Conservation (phyloP, 2,329 filamentous ascomycete species). For the Colletotrichum lindemuthianum region DNA sequence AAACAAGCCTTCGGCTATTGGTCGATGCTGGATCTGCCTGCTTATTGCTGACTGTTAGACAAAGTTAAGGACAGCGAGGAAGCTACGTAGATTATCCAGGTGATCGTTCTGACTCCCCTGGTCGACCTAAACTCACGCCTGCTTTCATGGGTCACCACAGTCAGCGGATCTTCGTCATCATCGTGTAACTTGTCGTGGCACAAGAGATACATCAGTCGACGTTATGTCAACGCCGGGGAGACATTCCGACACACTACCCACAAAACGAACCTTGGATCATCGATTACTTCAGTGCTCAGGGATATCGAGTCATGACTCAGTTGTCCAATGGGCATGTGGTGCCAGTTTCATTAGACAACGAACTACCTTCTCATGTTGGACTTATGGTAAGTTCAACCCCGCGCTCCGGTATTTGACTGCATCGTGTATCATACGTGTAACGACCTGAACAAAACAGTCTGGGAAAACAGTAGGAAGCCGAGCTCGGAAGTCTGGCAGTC, state of each 20-base stretch:
- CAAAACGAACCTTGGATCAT: conserved; percentile 41
- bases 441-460: conserved; percentile 25
- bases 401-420: not conserved
- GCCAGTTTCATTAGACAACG: conserved; percentile 29
- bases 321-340: conserved; percentile 42
- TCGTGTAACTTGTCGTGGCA: conserved; percentile 39
- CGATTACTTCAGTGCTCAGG: conserved; percentile 40
- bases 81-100: too few species aligned
- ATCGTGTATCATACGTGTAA: not conserved
- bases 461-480: conserved; percentile 43
- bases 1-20: too few species aligned
- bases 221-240: conserved; percentile 34
- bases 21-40: too few species aligned
- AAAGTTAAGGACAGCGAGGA: too few species aligned
- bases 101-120: conserved; percentile 21
- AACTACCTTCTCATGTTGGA: conserved; percentile 35
- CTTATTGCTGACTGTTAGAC: too few species aligned
- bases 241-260: conserved; percentile 33
- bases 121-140: not conserved
- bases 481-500: conserved; percentile 40
- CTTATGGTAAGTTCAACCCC: conserved; percentile 36
- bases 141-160: too few species aligned
- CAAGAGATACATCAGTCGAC: conserved; percentile 39
- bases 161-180: not conserved
- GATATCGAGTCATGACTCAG: conserved; percentile 39